Evolutionary conservation across 2,329 filamentous ascomycete species (phyloP).

Genomic region (Hymenoscyphus infarciens): DNA sequence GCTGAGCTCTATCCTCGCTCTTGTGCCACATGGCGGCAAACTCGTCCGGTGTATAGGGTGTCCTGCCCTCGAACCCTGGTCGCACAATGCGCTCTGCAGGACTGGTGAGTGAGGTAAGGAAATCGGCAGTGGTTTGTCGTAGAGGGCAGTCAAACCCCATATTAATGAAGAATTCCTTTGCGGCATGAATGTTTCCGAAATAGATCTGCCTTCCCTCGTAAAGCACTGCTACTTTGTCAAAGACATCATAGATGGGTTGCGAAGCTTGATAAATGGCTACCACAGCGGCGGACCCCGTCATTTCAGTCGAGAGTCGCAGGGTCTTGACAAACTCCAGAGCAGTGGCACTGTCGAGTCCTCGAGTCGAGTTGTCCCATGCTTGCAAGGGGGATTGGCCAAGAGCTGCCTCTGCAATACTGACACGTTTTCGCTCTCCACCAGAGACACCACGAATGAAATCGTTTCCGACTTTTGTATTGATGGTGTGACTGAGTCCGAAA

Average conservation of each 20-base stretch:
- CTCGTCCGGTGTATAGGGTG: constrained; percentile 67
- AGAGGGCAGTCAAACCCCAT: constrained; percentile 70
- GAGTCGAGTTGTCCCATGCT: constrained; percentile 73
- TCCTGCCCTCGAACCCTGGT: constrained; percentile 55
- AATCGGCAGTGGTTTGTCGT: constrained; percentile 56
- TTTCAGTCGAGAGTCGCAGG: constrained; percentile 61
- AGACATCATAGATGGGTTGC: constrained; percentile 63
- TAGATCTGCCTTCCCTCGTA: constrained; percentile 78
- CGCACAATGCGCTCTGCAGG: constrained; percentile 45
- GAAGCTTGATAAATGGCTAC: constrained; percentile 72
- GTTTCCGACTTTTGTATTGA: constrained; percentile 71
- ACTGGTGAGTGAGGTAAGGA: constrained; percentile 72
- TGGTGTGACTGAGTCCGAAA: constrained; percentile 69
- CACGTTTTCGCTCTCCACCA: constrained; percentile 72
- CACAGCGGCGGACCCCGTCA: constrained; percentile 56
- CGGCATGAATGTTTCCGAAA: constrained; percentile 60
- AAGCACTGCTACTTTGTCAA: constrained; percentile 74
- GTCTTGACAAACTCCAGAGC: constrained; percentile 69
- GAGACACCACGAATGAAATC: constrained; percentile 69
- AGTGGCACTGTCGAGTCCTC: constrained; percentile 69
- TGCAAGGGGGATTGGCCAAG: constrained; percentile 55
- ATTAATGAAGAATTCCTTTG: constrained; percentile 63
- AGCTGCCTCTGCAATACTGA: constrained; percentile 72
- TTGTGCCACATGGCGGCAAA: constrained; percentile 55
- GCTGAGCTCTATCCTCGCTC: constrained; percentile 42